A percentile compares a stretch with the other conserved stretches of the same genome.
phyloP scores from a whole-genome alignment of 805 yeast species.

The Zygosaccharomyces lentus region DNA sequence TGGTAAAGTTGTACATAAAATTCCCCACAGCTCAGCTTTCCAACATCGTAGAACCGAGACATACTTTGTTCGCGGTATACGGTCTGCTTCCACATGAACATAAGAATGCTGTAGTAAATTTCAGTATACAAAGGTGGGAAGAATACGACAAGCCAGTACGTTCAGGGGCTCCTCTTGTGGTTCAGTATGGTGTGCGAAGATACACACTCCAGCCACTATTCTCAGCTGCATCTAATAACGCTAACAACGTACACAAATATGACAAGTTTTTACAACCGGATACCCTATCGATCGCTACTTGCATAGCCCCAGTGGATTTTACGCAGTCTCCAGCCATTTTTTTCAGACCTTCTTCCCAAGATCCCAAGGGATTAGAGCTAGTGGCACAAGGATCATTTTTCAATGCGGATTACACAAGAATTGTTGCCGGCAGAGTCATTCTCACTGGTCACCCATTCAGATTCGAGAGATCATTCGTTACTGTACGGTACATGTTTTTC shows the following conservation, averaged over 20 bases:
- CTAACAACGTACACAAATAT: slow-evolving; percentile 82
- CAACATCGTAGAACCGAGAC: slow-evolving; percentile 41
- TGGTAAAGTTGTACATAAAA: slow-evolving; percentile 53
- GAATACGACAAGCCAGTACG: slow-evolving; percentile 82
- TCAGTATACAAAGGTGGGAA: slow-evolving; percentile 83
- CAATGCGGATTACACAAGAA: slow-evolving; percentile 78
- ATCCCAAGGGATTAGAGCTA: slow-evolving; percentile 50
- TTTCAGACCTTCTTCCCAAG: slow-evolving; percentile 55
- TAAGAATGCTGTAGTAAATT: slow-evolving; percentile 75
- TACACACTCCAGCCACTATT: slow-evolving; percentile 76
- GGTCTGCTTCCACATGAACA: slow-evolving; percentile 83
- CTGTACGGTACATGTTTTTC: slow-evolving; percentile 97
- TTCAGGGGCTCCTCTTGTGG: slow-evolving; percentile 73
- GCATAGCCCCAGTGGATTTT: slow-evolving; percentile 82
- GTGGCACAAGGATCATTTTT: slow-evolving; percentile 88
- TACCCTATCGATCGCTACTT: slow-evolving; percentile 69
- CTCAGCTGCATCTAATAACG: slow-evolving; percentile 69
- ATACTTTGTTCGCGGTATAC: slow-evolving; percentile 58
- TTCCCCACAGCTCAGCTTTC: slow-evolving; percentile 49
- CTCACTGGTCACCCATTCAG: slow-evolving; percentile 93
- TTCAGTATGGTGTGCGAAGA: slow-evolving; percentile 92
- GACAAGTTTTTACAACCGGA: slow-evolving; percentile 83
- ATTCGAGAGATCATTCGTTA: slow-evolving; percentile 87
- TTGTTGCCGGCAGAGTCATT: slow-evolving; percentile 81
- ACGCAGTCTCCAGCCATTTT: slow-evolving; percentile 81